Evolutionary conservation across 139 green algal species (phyloP).

Genomic region (Edaphochlamys debaryana): DNA sequence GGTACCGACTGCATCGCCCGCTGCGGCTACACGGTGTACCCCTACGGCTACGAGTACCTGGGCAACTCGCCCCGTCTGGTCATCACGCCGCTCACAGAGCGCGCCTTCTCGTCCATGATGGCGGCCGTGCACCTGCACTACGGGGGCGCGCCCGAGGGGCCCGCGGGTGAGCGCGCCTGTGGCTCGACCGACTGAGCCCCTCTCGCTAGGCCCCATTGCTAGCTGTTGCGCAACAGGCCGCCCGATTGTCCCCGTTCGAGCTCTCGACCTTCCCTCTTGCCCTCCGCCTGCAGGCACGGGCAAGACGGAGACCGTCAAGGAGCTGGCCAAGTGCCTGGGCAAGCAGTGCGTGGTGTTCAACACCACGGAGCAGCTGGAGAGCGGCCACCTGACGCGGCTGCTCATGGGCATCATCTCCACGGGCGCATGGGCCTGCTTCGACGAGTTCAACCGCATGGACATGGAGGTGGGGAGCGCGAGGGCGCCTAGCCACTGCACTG

Average conservation of each 20-base stretch:
- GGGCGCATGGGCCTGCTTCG: constrained; percentile 87
- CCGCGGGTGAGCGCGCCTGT: constrained; percentile 46
- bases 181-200: too few relatives aligned
- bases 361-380: constrained; percentile 61
- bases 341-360: constrained; percentile 88
- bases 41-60: constrained; percentile 81
- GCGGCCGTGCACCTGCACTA: constrained; percentile 70
- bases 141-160: constrained; percentile 58
- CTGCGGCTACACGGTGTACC: constrained; percentile 41
- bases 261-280: too few relatives aligned
- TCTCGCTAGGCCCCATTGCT: too few relatives aligned
- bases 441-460: constrained; percentile 93
- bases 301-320: constrained; percentile 88
- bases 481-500: too few relatives aligned
- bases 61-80: constrained; percentile 76
- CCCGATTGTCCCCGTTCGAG: too few relatives aligned
- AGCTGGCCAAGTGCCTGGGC: constrained; percentile 77
- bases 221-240: too few relatives aligned
- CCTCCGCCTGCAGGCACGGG: constrained; percentile 76
- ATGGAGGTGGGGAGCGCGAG: constrained; percentile 60
- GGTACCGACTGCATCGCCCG: constrained; percentile 18
- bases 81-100: constrained; percentile 81
- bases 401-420: constrained; percentile 53
- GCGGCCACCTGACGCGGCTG: constrained; percentile 48
- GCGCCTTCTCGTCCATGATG: constrained; percentile 57